phyloP scores from a whole-genome alignment of 441 rosid species.

The Raphanus hybrid region DNA sequence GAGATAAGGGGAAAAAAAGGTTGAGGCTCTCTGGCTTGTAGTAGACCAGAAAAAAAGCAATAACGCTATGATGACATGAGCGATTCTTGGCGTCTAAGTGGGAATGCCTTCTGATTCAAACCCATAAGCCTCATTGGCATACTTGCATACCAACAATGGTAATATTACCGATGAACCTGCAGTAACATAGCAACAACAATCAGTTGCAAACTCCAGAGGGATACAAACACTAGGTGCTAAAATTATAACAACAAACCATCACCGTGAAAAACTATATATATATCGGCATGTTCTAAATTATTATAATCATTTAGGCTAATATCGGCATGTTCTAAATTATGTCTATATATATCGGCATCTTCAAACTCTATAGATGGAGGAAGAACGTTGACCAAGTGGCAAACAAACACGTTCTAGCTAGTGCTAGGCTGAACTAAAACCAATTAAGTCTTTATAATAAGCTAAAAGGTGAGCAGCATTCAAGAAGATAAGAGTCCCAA shows the following conservation, averaged over 20 bases:
- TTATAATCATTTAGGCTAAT: background rate
- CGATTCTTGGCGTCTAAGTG: too few relatives aligned
- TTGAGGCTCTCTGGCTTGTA: background rate
- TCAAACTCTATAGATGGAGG: background rate
- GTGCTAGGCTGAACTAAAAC: background rate
- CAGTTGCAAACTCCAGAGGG: too few relatives aligned
- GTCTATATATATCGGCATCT: background rate
- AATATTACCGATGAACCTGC: too few relatives aligned
- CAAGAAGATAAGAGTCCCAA: too few relatives aligned
- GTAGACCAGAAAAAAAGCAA: too few relatives aligned
- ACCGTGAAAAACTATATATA: background rate
- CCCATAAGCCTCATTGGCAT: too few relatives aligned
- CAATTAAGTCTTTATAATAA: background rate
- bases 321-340: background rate
- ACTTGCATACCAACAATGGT: too few relatives aligned
- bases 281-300: background rate
- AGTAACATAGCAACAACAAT: too few relatives aligned
- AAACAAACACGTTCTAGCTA: background rate
- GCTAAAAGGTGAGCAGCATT: background rate
- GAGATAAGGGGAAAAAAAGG: conserved; percentile 18
- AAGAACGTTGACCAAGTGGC: background rate
- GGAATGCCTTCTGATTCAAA: too few relatives aligned
- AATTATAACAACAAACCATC: too few relatives aligned
- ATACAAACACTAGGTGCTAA: too few relatives aligned
- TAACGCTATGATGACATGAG: too few relatives aligned